phyloP scores from a whole-genome alignment of 192 early-diverging fungal species.

The Globomyces pollinis-pini region DNA sequence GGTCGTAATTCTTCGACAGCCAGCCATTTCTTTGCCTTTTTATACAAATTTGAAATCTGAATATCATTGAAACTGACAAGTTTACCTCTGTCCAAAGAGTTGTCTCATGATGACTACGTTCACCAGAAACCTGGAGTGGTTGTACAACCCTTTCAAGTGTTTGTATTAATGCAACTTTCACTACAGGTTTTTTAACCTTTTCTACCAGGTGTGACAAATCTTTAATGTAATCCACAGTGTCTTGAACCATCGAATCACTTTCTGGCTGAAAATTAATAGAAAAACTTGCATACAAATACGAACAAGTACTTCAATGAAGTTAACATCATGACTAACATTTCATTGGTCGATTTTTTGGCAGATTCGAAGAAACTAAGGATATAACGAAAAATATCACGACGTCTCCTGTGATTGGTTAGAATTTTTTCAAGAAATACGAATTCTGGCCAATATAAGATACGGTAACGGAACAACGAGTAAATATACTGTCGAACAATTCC shows the following conservation, averaged over 20 bases:
- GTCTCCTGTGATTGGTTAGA: constrained; percentile 17
- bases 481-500: constrained; percentile 36
- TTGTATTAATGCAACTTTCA: constrained; percentile 35
- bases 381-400: constrained; percentile 24
- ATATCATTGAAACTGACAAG: not conserved
- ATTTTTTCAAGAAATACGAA: constrained; percentile 10
- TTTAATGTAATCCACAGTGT: constrained; percentile 20
- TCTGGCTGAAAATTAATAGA: constrained; percentile 12
- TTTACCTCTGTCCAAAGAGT: not conserved
- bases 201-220: constrained; percentile 28
- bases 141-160: constrained; percentile 39
- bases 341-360: constrained; percentile 23
- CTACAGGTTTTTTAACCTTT: constrained; percentile 27
- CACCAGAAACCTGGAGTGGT: constrained; percentile 22
- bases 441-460: constrained; percentile 33
- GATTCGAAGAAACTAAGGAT: constrained; percentile 26
- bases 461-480: constrained; percentile 32
- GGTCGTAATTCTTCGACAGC: constrained; percentile 29
- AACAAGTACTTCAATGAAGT: constrained; percentile 33
- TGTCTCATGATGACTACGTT: constrained; percentile 21
- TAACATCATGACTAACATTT: constrained; percentile 39
- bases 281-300: constrained; percentile 16
- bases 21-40: constrained; percentile 31
- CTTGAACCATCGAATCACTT: constrained; percentile 15
- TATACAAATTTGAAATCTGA: constrained; percentile 26